A percentile compares a stretch with the other conserved stretches of the same genome.
phyloP scores from a whole-genome alignment of 176 grass and related monocot genomes.

The Microstegium vimineum region DNA sequence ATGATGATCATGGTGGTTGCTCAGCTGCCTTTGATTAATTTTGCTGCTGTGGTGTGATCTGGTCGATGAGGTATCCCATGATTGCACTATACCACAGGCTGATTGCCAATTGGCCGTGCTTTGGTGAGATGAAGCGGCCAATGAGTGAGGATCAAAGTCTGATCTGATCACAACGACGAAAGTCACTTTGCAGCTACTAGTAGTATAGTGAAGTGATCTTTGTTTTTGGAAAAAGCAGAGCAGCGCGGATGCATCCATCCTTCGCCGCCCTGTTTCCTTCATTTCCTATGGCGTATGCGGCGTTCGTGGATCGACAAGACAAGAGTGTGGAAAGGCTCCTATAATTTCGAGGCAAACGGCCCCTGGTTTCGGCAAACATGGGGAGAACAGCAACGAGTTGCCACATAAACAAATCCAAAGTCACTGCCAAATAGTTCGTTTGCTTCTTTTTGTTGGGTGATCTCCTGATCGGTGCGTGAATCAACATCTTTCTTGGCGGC shows the following conservation, averaged over 20 bases:
- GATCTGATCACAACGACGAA: conserved; percentile 31
- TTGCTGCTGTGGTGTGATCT: neutral
- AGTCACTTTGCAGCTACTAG: conserved; percentile 10
- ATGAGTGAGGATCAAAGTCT: neutral
- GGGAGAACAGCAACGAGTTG: conserved; percentile 18
- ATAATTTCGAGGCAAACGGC: neutral
- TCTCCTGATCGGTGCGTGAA: neutral
- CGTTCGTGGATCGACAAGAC: conserved; percentile 18
- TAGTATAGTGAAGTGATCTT: neutral
- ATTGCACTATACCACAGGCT: neutral
- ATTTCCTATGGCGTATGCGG: too few species aligned
- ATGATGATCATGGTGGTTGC: conserved; percentile 33
- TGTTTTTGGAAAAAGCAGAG: conserved; percentile 10
- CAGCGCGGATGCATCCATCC: neutral
- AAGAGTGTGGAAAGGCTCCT: neutral
- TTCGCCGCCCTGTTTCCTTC: neutral
- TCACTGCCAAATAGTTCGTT: neutral
- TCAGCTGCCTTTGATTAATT: conserved; percentile 4
- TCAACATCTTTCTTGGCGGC: conserved; percentile 1
- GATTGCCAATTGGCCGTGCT: neutral
- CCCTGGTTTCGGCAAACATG: conserved; percentile 13
- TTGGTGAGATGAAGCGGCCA: conserved; percentile 3
- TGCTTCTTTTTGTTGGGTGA: neutral
- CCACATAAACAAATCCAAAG: conserved; percentile 22
- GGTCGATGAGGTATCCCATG: conserved; percentile 25